Conservation (phyloP, 768 basidiomycete species). For the Podaxis carcinomalis region DNA sequence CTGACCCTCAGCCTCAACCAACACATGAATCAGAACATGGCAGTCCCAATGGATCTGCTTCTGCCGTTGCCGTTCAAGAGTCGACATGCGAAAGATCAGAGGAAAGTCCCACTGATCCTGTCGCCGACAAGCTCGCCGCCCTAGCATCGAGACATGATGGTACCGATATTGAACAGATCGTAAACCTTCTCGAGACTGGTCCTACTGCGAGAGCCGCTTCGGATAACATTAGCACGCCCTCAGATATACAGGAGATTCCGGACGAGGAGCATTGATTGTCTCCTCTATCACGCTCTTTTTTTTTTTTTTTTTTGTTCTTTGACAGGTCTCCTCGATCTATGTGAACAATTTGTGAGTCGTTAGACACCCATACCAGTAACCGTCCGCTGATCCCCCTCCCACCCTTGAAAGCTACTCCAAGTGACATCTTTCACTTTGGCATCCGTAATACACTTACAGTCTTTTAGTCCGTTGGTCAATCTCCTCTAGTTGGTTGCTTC, state of each 20-base stretch:
- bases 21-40: conserved; percentile 2
- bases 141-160: conserved; percentile 16
- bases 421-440: neutral
- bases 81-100: conserved; percentile 4
- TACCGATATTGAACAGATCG: conserved; percentile 58
- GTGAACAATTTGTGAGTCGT: neutral
- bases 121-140: neutral
- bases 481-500: neutral
- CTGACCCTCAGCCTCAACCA: conserved; percentile 3
- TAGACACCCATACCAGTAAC: neutral
- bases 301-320: neutral
- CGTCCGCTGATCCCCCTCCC: neutral
- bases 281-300: conserved; percentile 7
- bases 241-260: conserved; percentile 51
- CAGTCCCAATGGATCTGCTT: conserved; percentile 3
- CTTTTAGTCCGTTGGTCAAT: neutral
- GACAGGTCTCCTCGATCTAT: neutral
- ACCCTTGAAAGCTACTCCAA: too few species aligned
- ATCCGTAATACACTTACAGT: neutral
- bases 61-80: neutral
- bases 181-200: conserved; percentile 56
- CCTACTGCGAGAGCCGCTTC: conserved; percentile 34
- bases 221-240: conserved; percentile 46
- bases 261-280: conserved; percentile 29
- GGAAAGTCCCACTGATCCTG: conserved; percentile 3